Conservation (phyloP, 345 rosid genomes). For the Ceriops tagal region DNA sequence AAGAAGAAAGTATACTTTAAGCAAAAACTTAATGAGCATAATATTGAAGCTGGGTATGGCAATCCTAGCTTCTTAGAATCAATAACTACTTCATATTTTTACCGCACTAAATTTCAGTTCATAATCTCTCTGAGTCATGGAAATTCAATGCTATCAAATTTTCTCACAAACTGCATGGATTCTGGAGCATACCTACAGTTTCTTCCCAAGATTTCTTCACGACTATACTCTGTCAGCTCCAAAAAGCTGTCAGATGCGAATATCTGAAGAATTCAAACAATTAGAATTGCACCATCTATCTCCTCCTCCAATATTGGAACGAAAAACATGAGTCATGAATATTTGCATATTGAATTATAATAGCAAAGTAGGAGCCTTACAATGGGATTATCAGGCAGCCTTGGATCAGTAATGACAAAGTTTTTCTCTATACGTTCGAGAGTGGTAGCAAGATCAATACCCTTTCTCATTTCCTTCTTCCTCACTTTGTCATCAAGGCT, state of each 20-base stretch:
- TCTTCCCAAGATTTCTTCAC: conserved; percentile 94
- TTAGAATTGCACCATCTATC: not conserved
- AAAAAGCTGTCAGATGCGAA: conserved; percentile 98
- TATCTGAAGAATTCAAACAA: conserved; percentile 46
- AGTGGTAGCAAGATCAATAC: conserved; percentile 94
- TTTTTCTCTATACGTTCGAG: conserved; percentile 98
- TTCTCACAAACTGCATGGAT: not conserved
- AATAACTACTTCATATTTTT: too few species aligned
- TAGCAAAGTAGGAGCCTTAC: conserved; percentile 39
- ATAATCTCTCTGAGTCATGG: not conserved
- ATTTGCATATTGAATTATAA: not conserved
- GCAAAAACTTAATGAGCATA: too few species aligned
- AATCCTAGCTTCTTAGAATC: too few species aligned
- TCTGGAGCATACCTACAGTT: conserved; percentile 69
- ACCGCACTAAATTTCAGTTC: not conserved
- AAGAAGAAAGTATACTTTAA: too few species aligned
- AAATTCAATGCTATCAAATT: not conserved
- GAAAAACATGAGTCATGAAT: not conserved
- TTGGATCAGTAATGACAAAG: conserved; percentile 95
- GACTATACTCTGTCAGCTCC: conserved; percentile 95
- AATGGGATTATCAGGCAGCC: conserved; percentile 97
- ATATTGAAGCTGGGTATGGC: too few species aligned
- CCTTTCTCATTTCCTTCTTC: conserved; percentile 95
- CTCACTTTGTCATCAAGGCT: conserved; percentile 78
- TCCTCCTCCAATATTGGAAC: not conserved